Conservation (phyloP, 2,329 filamentous ascomycete species). For the Aspergillus flavus region DNA sequence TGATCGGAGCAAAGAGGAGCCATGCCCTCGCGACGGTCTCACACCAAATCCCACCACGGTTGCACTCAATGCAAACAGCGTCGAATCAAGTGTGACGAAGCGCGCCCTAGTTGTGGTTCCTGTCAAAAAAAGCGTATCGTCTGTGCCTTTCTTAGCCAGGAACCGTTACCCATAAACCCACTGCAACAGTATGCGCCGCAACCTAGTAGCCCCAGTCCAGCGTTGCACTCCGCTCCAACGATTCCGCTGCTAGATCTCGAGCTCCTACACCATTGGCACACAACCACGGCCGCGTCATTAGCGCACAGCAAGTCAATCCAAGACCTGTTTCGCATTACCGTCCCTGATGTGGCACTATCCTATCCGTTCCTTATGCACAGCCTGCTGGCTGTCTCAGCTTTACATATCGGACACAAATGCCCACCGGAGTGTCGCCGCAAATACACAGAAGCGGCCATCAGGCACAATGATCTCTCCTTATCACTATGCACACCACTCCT, state of each 20-base stretch:
- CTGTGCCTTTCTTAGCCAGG: slow-evolving; percentile 10
- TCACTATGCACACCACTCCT: slow-evolving; percentile 14
- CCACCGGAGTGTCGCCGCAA: not conserved
- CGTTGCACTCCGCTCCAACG: not conserved
- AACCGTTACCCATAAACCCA: not conserved
- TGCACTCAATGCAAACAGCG: slow-evolving; percentile 19
- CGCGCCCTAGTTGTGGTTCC: slow-evolving; percentile 13
- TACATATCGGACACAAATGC: slow-evolving; percentile 9
- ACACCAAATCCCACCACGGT: slow-evolving; percentile 16
- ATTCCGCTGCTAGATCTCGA: slow-evolving; percentile 17
- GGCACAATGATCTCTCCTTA: slow-evolving; percentile 12
- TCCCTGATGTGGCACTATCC: slow-evolving; percentile 10
- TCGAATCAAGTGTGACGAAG: slow-evolving; percentile 20
- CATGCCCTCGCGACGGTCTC: slow-evolving; percentile 15
- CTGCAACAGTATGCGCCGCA: not conserved
- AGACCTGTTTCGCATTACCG: slow-evolving; percentile 9
- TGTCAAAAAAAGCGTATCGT: slow-evolving; percentile 10
- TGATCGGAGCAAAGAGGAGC: not conserved
- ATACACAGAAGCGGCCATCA: slow-evolving; percentile 13
- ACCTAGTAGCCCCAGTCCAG: not conserved
- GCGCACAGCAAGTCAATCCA: not conserved
- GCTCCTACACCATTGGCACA: slow-evolving; percentile 20
- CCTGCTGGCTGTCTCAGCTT: slow-evolving; percentile 14
- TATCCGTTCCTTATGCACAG: slow-evolving; percentile 18
- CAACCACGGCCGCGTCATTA: slow-evolving; percentile 5